Conservation (phyloP, 345 rosid species). For the Heritiera fomes region DNA sequence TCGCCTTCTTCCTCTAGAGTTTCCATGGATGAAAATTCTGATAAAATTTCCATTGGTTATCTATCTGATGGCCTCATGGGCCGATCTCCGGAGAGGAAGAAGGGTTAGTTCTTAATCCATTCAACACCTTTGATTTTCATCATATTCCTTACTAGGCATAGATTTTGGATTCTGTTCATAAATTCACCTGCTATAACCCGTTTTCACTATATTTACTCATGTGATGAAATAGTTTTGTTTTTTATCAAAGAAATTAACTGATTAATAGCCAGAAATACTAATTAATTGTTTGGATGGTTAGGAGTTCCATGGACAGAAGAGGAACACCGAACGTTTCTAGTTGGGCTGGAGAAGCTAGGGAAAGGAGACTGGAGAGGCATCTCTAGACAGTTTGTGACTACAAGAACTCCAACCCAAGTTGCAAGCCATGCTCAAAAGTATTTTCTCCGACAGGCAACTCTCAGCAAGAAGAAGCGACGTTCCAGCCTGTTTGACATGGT, state of each 20-base stretch:
- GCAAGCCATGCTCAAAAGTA: constrained; percentile 78
- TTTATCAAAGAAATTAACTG: not conserved
- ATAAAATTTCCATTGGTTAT: constrained; percentile 38
- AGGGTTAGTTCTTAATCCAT: constrained; percentile 36
- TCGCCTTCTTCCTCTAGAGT: constrained; percentile 32
- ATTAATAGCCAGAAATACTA: not conserved
- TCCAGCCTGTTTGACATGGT: constrained; percentile 72
- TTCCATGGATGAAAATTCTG: constrained; percentile 34
- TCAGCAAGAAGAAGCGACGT: constrained; percentile 58
- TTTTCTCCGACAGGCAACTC: constrained; percentile 53
- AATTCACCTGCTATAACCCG: not conserved
- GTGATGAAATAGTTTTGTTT: not conserved
- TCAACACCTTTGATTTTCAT: not conserved
- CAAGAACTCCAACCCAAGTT: constrained; percentile 77
- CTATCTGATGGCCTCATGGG: constrained; percentile 45
- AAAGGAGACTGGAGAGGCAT: constrained; percentile 83
- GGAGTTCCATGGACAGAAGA: constrained; percentile 80
- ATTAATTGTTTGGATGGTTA: constrained; percentile 12
- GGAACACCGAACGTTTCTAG: constrained; percentile 54
- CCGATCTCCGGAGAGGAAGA: constrained; percentile 43
- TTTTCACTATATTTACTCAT: not conserved
- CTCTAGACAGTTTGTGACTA: constrained; percentile 53
- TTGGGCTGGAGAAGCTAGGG: constrained; percentile 63
- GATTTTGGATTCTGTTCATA: not conserved
- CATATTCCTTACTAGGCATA: no score